Conservation (phyloP, 192 early-diverging fungal species). For the Phycomyces blakesleeanus region DNA sequence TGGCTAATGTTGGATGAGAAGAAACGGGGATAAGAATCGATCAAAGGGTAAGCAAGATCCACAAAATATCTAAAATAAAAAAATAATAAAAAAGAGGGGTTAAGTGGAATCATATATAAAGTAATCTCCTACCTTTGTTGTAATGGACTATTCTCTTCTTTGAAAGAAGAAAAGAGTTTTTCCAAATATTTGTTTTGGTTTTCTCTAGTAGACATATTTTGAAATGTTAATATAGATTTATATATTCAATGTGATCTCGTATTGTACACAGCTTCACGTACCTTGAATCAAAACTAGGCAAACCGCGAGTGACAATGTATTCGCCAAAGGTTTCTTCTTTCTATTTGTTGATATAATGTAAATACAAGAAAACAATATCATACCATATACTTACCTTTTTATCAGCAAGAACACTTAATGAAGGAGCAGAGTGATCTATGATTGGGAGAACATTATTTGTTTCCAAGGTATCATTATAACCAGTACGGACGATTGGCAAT, state of each 20-base stretch:
- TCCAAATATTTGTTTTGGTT: constrained; percentile 7
- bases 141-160: constrained; percentile 15
- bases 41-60: constrained; percentile 20
- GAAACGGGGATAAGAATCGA: constrained; percentile 26
- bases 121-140: constrained; percentile 12
- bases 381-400: background rate
- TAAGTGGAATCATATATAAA: background rate
- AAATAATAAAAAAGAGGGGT: background rate
- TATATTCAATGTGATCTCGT: background rate
- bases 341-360: background rate
- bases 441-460: background rate
- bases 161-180: constrained; percentile 2
- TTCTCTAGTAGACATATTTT: background rate
- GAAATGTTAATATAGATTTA: too few species aligned
- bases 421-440: constrained; percentile 2
- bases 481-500: constrained; percentile 12
- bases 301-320: constrained; percentile 14
- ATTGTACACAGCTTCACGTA: background rate
- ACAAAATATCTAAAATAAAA: constrained; percentile 10
- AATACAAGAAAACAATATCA: background rate
- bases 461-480: constrained; percentile 8
- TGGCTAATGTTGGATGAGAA: constrained; percentile 4
- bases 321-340: constrained; percentile 17
- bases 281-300: background rate
- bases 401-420: background rate